Conservation (phyloP, 2,329 filamentous ascomycete species). For the Dactylellina cionopaga region DNA sequence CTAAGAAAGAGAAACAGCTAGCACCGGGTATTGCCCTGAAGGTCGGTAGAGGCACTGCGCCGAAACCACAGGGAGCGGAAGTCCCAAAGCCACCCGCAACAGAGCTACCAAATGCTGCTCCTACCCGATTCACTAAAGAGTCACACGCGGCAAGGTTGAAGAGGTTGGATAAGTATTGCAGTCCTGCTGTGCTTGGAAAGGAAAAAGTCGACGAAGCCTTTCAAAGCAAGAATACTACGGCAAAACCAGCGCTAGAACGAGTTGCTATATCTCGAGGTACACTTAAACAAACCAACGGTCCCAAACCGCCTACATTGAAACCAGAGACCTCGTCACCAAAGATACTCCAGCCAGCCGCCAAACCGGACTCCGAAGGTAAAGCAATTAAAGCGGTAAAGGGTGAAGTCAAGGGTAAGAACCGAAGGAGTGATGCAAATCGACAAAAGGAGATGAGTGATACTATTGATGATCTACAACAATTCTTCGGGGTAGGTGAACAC, state of each 20-base stretch:
- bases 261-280: neutral
- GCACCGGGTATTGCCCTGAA: too few species aligned
- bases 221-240: neutral
- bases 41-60: neutral
- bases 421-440: neutral
- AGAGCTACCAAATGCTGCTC: neutral
- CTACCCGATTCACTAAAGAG: neutral
- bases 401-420: slow-evolving; percentile 4
- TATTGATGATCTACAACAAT: slow-evolving; percentile 19
- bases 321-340: neutral
- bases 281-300: too few species aligned
- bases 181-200: too few species aligned
- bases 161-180: too few species aligned
- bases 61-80: neutral
- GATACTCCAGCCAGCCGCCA: neutral
- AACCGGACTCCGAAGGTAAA: neutral
- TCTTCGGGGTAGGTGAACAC: slow-evolving; percentile 8
- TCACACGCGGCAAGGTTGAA: neutral
- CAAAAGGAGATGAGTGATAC: neutral
- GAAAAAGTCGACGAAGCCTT: neutral
- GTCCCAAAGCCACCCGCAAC: neutral
- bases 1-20: neutral
- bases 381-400: too few species aligned
- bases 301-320: too few species aligned
- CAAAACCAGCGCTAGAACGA: neutral